Base-by-base conservation (phyloP, 2,329 filamentous ascomycete species). In the Talaromyces piceae region DNA sequence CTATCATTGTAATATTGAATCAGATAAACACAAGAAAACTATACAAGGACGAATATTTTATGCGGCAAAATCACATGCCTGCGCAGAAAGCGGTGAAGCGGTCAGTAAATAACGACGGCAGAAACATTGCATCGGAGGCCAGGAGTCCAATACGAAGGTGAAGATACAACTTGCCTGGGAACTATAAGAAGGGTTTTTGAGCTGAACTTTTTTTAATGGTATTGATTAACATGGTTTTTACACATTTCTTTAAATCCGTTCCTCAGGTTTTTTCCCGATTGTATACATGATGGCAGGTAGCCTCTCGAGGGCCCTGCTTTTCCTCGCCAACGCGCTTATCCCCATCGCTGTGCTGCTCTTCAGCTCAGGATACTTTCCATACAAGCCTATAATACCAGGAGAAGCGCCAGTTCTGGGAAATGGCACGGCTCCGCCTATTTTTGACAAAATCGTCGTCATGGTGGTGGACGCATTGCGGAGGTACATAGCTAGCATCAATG, bases 401-500 rank as follows among this genome's bases (percentile, higher is more conserved):
- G 74, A 95, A 44, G 91, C 93, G 8, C 74, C 79, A 56, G 87
- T 69, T 57, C 59, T 64, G 25, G 57, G 84, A 68, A 78, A 81
- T 56, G 63, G 77, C 46, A 77, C 77, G 5, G 83, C 86, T 3
- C 70, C 76, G 45, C 79, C 87, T 28, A 83, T 86, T 0, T 98
- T 98, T 67, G 83, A 97, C 69, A 90, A 86, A 62, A 76, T 97
- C 49, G 77, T 98, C 49, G 96, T 98, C 68, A 97, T 98, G 91
- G 90, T 98, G 5, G 87, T 98, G 25, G 93, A 98, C 78, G 91
- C 93, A 22, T 70, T 98, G 67, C 80, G 91, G 69, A 95, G 88
- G 87, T 90, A n/a, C n/a, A n/a, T n/a, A 77, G 54, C 28, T 48
- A 49, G 27, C 41, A 33, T 25, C 26, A 7, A 50, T 30, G 41